phyloP scores from a whole-genome alignment of 495 filamentous ascomycete genomes.

The Penicillium lagena region DNA sequence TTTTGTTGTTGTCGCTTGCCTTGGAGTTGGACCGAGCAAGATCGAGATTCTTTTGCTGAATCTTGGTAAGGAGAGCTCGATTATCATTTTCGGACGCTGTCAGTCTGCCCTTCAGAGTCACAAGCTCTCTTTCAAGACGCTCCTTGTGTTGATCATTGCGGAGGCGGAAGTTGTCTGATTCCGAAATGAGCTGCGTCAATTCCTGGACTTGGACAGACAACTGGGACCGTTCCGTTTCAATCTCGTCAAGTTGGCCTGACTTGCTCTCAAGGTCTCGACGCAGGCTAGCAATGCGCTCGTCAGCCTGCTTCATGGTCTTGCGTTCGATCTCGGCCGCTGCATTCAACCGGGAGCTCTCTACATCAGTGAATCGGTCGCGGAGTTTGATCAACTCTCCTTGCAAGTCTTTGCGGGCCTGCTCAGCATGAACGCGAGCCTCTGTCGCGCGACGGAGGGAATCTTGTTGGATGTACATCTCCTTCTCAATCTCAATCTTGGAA shows the following conservation, averaged over 20 bases:
- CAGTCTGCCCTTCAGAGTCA: conserved; percentile 84
- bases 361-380: conserved; percentile 71
- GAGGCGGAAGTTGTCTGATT: conserved; percentile 80
- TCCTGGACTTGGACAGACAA: conserved; percentile 72
- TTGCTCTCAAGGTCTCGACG: conserved; percentile 73
- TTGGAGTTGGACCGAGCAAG: conserved; percentile 85
- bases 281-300: conserved; percentile 73
- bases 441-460: conserved; percentile 85
- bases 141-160: conserved; percentile 92
- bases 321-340: conserved; percentile 78
- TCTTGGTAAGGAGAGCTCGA: conserved; percentile 86
- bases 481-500: conserved; percentile 94
- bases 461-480: conserved; percentile 97
- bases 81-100: conserved; percentile 97
- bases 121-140: conserved; percentile 84
- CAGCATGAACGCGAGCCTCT: conserved; percentile 69
- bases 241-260: conserved; percentile 60
- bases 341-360: conserved; percentile 77
- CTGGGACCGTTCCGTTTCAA: conserved; percentile 68
- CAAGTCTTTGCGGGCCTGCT: conserved; percentile 82
- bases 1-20: conserved; percentile 76
- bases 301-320: conserved; percentile 66
- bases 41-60: conserved; percentile 96
- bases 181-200: conserved; percentile 73
- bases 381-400: conserved; percentile 79